Evolutionary conservation across 202 grass and related monocot species (phyloP), one percentile per base, ranked within the genome.

Genomic region (Zizania palustris): DNA sequence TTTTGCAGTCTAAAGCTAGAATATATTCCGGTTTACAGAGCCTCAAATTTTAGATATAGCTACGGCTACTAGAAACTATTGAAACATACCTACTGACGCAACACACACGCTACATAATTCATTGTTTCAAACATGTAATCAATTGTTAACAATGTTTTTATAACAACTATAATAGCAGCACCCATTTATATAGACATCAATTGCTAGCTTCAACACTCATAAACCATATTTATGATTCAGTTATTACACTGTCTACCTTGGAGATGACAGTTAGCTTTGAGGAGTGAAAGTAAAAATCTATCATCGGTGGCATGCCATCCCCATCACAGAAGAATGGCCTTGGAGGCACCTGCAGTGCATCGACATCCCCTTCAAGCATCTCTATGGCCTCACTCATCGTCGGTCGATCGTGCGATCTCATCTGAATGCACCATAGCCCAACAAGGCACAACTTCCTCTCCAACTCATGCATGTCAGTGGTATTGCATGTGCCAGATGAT

Each of bases 401-500:
- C 0, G 84, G 88, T 11, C 84, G 76, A 33, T 87, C 84, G 0
- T 22, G 49, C 0, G 80, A 66, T 44, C 58, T 82, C 75, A 91
- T 74, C 39, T 85, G 83, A 48, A 85, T 85, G 48, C 83, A 85
- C 83, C 83, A 80, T 3, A 85, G 8, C 3, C 77, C 81, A 14
- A 87, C 59, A 15, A 81, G 78, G 57, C 81, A 87, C 2, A 91
- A 45, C 28, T 87, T 91, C 2, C 41, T 84, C 78, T 91, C 81
- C 37, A 82, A 5, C 34, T 74, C 85, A 41, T 76, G 53, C 45
- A 86, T 86, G 6, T 67, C 73, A 18, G 33, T 60, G 11, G 11
- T 38, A 7, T 22, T 33, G 45, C 53, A 0, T 1, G 28, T 28
- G 28, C 34, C 15, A 38, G 65, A 35, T 35, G 69, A 57, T 14